These are phyloP conservation scores for Mucor racemosus DNA, from an alignment of 371 early-diverging fungal genomes.

Conservation along the genomic window DNA sequence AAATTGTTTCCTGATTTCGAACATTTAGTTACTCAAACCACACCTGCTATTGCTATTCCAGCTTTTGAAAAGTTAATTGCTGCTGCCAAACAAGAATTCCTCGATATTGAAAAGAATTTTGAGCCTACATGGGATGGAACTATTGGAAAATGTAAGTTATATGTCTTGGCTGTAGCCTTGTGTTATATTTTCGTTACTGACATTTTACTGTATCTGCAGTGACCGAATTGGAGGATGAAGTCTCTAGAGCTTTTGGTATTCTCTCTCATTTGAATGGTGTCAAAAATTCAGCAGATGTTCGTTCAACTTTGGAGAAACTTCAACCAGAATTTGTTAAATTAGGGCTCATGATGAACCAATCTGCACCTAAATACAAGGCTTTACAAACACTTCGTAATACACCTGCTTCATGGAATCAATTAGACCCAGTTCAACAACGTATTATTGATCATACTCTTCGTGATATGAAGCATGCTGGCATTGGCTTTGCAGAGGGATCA, in stretches of 20 bases:
- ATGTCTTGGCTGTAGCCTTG: not conserved
- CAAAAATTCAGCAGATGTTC: conserved; percentile 61
- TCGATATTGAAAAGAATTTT: conserved; percentile 53
- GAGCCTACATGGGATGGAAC: conserved; percentile 69
- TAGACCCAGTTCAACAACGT: conserved; percentile 62
- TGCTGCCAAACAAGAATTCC: conserved; percentile 52
- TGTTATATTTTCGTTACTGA: not conserved
- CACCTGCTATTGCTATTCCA: conserved; percentile 59
- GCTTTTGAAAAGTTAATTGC: conserved; percentile 53
- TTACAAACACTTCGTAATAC: conserved; percentile 50
- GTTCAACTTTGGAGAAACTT: conserved; percentile 61
- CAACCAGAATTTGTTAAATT: conserved; percentile 63
- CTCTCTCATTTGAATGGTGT: conserved; percentile 66
- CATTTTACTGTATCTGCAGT: conserved; percentile 25
- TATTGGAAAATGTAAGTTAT: conserved; percentile 54
- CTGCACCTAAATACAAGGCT: conserved; percentile 61
- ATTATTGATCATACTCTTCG: conserved; percentile 61
- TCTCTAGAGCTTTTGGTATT: conserved; percentile 62
- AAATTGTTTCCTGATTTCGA: conserved; percentile 63
- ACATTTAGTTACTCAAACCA: conserved; percentile 37
- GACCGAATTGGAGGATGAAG: conserved; percentile 59
- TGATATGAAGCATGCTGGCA: conserved; percentile 66
- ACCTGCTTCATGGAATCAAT: conserved; percentile 35
- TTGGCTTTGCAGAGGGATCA: conserved; percentile 59
- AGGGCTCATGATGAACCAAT: conserved; percentile 64